Evolutionary conservation across 73 alveolate species (phyloP).

Genomic region (Blepharisma japonicum): DNA sequence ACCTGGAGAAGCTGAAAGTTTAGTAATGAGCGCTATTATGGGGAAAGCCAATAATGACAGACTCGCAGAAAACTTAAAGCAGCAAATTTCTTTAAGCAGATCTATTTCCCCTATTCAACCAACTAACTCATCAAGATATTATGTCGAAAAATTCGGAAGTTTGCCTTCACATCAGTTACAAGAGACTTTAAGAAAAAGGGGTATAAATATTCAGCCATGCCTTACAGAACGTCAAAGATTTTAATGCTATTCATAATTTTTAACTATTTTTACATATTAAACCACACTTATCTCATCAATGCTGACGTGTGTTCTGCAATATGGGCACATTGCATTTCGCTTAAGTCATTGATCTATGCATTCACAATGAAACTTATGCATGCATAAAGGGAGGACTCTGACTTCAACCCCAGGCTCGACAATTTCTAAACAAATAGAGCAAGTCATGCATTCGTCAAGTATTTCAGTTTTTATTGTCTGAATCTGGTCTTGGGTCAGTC

Average conservation of each 20-base stretch:
- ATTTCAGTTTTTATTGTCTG: background rate
- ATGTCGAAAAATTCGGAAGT: background rate
- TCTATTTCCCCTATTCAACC: no score
- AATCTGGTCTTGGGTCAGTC: background rate
- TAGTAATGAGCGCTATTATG: conserved; percentile 27
- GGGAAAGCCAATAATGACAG: background rate
- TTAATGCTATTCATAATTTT: background rate
- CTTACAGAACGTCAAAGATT: no score
- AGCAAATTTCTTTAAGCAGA: no score
- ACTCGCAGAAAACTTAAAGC: background rate
- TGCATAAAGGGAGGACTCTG: conserved; percentile 6
- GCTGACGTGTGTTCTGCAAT: conserved; percentile 13
- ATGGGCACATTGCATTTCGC: conserved; percentile 24
- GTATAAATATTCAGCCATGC: background rate
- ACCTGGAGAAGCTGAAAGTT: conserved; percentile 32
- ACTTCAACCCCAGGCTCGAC: background rate
- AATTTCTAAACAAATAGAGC: conserved; percentile 28
- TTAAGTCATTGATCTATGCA: conserved; percentile 25
- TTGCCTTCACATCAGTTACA: conserved; percentile 10
- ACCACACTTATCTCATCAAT: background rate
- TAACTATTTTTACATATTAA: conserved; percentile 5
- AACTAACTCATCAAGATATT: no score
- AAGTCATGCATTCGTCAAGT: background rate
- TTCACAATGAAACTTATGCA: conserved; percentile 28
- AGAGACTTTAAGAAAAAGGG: conserved; percentile 16